phyloP scores from a whole-genome alignment of 2,329 filamentous ascomycete species.

The Aspergillus quadrilineatus region DNA sequence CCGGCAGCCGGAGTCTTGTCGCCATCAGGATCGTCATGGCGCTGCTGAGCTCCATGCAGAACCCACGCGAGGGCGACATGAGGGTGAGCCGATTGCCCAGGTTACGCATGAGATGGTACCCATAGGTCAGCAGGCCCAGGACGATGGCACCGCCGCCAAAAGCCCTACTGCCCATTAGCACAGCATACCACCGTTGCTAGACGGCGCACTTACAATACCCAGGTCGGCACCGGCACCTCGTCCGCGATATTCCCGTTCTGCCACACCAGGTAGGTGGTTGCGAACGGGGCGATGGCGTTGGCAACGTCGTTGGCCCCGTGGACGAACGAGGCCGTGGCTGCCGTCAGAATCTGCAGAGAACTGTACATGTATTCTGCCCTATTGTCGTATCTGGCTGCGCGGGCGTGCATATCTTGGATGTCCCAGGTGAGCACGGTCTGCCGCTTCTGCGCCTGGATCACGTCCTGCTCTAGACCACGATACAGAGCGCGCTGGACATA shows the following conservation, averaged over 20 bases:
- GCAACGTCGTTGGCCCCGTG: constrained; percentile 49
- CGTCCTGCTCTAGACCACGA: constrained; percentile 10
- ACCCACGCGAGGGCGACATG: constrained; percentile 32
- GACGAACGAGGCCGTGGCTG: constrained; percentile 33
- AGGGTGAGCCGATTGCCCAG: constrained; percentile 46
- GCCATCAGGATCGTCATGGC: constrained; percentile 42
- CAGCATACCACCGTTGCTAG: constrained; percentile 27
- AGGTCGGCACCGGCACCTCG: constrained; percentile 37
- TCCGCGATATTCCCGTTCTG: constrained; percentile 31
- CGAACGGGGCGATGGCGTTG: constrained; percentile 45
- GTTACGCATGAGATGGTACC: constrained; percentile 42
- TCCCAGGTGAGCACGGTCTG: constrained; percentile 34
- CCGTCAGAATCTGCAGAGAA: constrained; percentile 42
- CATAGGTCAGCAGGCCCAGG: constrained; percentile 43
- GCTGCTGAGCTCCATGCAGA: constrained; percentile 41
- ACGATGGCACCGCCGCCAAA: constrained; percentile 19
- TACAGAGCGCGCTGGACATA: constrained; percentile 27
- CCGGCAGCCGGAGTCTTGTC: constrained; percentile 34
- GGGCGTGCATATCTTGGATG: constrained; percentile 31
- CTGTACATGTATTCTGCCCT: constrained; percentile 44
- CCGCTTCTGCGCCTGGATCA: constrained; percentile 6
- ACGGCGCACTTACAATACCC: constrained; percentile 28
- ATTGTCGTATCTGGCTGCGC: constrained; percentile 47
- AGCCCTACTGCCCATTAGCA: constrained; percentile 29
- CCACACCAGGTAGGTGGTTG: constrained; percentile 39